phyloP scores from a whole-genome alignment of 495 filamentous ascomycete genomes.

The Rhizodiscina lignyota region DNA sequence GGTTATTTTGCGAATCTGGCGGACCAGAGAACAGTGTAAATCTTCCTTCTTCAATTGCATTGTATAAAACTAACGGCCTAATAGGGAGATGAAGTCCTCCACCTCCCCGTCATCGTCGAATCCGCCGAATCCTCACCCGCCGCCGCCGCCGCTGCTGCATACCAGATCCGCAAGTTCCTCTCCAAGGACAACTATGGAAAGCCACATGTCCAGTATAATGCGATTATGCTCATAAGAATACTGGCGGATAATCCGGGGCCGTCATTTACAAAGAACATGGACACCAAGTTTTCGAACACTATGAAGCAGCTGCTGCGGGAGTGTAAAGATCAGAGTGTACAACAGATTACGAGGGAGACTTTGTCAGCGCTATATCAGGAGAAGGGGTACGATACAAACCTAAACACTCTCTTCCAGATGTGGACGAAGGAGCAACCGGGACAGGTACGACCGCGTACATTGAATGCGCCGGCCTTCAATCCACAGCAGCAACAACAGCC shows the following conservation, averaged over 20 bases:
- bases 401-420: slow-evolving; percentile 53
- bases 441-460: slow-evolving; percentile 5
- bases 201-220: slow-evolving; percentile 77
- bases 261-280: slow-evolving; percentile 75
- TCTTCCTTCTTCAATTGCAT: slow-evolving; percentile 1
- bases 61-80: neutral
- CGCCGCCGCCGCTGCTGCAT: slow-evolving; percentile 63
- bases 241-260: slow-evolving; percentile 79
- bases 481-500: slow-evolving; percentile 1
- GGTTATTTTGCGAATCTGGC: slow-evolving; percentile 65
- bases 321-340: slow-evolving; percentile 56
- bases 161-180: slow-evolving; percentile 67
- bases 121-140: slow-evolving; percentile 77
- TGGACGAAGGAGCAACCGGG: slow-evolving; percentile 58
- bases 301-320: slow-evolving; percentile 61
- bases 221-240: slow-evolving; percentile 90
- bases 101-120: slow-evolving; percentile 90
- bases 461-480: slow-evolving; percentile 14
- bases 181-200: slow-evolving; percentile 43
- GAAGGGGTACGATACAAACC: slow-evolving; percentile 56
- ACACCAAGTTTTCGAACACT: slow-evolving; percentile 58
- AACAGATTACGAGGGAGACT: slow-evolving; percentile 74
- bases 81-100: slow-evolving; percentile 75
- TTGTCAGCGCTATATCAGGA: slow-evolving; percentile 53
- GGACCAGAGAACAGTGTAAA: slow-evolving; percentile 45